These are phyloP conservation scores for Wickerhamiella azyma DNA, from an alignment of 805 yeast species.

Conservation along the genomic window DNA sequence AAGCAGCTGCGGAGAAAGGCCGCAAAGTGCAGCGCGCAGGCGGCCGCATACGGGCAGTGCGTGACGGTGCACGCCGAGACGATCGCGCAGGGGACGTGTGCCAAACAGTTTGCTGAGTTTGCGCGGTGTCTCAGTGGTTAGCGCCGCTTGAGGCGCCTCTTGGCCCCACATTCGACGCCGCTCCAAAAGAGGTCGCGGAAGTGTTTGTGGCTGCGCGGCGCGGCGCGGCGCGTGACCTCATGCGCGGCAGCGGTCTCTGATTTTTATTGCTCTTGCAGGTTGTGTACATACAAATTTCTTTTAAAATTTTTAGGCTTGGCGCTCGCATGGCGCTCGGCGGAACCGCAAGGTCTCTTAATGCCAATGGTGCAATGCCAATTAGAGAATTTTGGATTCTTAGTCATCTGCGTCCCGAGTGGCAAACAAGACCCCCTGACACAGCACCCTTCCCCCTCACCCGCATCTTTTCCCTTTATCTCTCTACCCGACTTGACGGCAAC, in stretches of 20 bases:
- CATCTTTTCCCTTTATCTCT: neutral
- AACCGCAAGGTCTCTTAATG: too few relatives aligned
- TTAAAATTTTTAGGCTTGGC: too few relatives aligned
- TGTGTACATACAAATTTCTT: too few relatives aligned
- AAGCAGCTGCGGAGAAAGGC: constrained; percentile 14
- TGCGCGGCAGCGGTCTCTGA: too few relatives aligned
- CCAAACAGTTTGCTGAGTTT: constrained; percentile 15
- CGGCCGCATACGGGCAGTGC: constrained; percentile 16
- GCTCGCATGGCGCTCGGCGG: too few relatives aligned
- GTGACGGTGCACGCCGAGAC: constrained; percentile 16
- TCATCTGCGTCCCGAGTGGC: constrained; percentile 3
- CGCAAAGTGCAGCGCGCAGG: constrained; percentile 14
- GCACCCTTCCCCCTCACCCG: neutral
- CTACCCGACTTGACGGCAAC: neutral
- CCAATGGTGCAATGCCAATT: constrained; percentile 6
- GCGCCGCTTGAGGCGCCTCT: too few relatives aligned
- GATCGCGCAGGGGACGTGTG: constrained; percentile 15
- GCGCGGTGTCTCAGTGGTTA: constrained; percentile 13
- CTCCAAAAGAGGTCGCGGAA: too few relatives aligned
- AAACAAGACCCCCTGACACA: neutral
- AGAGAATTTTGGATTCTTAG: neutral
- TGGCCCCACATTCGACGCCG: too few relatives aligned
- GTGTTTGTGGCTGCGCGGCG: too few relatives aligned
- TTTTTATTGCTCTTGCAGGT: too few relatives aligned
- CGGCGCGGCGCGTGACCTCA: too few relatives aligned